A percentile compares a stretch with the other conserved stretches of the same genome.
Conservation (phyloP, 371 early-diverging fungal genomes). For the Blakeslea trispora region DNA sequence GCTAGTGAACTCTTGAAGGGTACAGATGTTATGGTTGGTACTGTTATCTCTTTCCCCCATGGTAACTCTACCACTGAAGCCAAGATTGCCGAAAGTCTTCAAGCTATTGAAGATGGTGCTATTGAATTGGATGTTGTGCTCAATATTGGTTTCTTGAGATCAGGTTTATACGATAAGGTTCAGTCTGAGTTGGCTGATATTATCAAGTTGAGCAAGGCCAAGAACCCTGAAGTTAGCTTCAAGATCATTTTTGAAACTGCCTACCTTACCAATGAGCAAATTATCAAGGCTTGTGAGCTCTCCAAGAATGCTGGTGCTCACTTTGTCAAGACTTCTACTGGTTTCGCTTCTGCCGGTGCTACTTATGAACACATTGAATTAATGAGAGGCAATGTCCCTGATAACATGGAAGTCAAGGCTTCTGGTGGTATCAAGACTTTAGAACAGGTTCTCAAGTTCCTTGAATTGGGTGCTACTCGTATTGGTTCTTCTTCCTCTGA, state of each 20-base stretch:
- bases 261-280: conserved; percentile 61
- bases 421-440: conserved; percentile 67
- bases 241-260: conserved; percentile 71
- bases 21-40: conserved; percentile 58
- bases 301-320: conserved; percentile 61
- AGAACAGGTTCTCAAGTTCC: conserved; percentile 59
- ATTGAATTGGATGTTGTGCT: conserved; percentile 68
- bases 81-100: conserved; percentile 60
- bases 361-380: conserved; percentile 56
- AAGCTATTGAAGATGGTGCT: conserved; percentile 62
- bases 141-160: conserved; percentile 62
- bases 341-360: conserved; percentile 63
- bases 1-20: conserved; percentile 49
- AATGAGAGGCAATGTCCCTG: conserved; percentile 55
- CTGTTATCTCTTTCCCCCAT: conserved; percentile 70
- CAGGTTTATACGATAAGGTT: conserved; percentile 49
- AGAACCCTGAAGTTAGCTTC: conserved; percentile 50
- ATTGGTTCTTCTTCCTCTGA: conserved; percentile 65
- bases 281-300: conserved; percentile 52
- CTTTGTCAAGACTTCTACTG: conserved; percentile 72
- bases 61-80: conserved; percentile 59
- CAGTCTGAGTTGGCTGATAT: conserved; percentile 52
- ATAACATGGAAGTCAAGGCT: conserved; percentile 59
- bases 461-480: conserved; percentile 63
- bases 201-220: conserved; percentile 44